Conservation (phyloP, 2,329 filamentous ascomycete genomes). For the Microcera coccophila region DNA sequence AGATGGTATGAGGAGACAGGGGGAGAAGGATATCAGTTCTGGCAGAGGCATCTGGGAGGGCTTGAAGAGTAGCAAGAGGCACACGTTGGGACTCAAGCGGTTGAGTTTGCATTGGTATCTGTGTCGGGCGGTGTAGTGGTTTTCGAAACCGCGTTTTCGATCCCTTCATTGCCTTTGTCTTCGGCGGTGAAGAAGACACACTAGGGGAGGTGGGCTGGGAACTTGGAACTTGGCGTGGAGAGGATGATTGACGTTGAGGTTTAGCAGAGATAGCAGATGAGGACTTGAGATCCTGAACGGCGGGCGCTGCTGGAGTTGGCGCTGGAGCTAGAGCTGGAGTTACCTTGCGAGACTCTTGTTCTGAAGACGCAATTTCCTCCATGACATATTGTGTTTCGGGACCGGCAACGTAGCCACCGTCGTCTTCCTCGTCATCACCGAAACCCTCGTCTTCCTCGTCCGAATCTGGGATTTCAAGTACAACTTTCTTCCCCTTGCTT, state of each 20-base stretch:
- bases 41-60: conserved; percentile 45
- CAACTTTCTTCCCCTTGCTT: conserved; percentile 12
- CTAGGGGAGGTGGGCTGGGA: conserved; percentile 17
- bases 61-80: conserved; percentile 45
- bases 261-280: conserved; percentile 13
- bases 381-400: conserved; percentile 35
- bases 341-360: conserved; percentile 14
- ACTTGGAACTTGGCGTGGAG: conserved; percentile 11
- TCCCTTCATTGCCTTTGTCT: conserved; percentile 6
- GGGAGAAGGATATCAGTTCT: conserved; percentile 54
- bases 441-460: conserved; percentile 38
- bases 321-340: conserved; percentile 10
- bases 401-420: conserved; percentile 25
- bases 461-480: conserved; percentile 47
- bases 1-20: conserved; percentile 44
- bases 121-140: conserved; percentile 25
- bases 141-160: conserved; percentile 21
- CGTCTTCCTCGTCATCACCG: conserved; percentile 12
- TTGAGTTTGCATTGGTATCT: conserved; percentile 27
- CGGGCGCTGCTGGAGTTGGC: conserved; percentile 4
- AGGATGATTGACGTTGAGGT: conserved; percentile 9
- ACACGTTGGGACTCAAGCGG: conserved; percentile 47
- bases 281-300: conserved; percentile 3
- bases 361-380: conserved; percentile 30
- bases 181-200: conserved; percentile 13